Evolutionary conservation across 768 basidiomycete species (phyloP).

Genomic region (Neoboletus subvelutipes): DNA sequence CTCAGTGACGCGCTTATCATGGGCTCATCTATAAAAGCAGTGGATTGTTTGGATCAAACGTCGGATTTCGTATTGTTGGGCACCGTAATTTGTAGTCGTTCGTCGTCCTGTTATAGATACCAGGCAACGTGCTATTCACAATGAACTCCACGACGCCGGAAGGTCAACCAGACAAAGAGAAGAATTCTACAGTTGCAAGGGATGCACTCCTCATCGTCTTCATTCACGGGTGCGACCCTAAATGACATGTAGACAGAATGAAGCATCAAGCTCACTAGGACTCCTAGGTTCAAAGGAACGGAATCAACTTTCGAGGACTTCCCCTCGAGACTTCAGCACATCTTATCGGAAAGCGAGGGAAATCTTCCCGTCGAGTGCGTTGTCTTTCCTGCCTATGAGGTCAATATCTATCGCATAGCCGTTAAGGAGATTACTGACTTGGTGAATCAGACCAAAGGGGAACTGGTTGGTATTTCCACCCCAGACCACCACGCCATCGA

Average conservation of each 20-base stretch:
- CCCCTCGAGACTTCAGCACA: conserved; percentile 74
- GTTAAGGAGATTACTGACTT: conserved; percentile 11
- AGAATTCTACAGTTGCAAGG: conserved; percentile 13
- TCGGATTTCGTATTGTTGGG: background rate
- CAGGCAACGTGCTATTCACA: background rate
- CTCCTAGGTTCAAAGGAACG: conserved; percentile 51
- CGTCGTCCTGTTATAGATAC: conserved; percentile 14
- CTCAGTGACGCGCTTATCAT: conserved; percentile 19
- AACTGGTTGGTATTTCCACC: conserved; percentile 58
- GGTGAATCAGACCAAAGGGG: conserved; percentile 76
- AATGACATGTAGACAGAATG: background rate
- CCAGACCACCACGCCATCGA: background rate
- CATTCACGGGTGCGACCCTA: conserved; percentile 65
- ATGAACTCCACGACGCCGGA: conserved; percentile 14
- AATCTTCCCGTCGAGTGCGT: conserved; percentile 63
- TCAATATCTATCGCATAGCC: conserved; percentile 28
- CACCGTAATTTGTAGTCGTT: background rate
- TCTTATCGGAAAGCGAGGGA: conserved; percentile 64
- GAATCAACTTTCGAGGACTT: conserved; percentile 77
- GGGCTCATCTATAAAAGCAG: background rate
- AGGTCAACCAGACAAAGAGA: conserved; percentile 7
- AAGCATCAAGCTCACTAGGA: conserved; percentile 2
- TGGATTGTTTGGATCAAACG: background rate
- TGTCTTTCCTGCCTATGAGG: conserved; percentile 91
- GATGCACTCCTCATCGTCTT: conserved; percentile 70